These are phyloP conservation scores for Astrocystis sublimbata DNA, from an alignment of 495 filamentous ascomycete species.

Conservation along the genomic window DNA sequence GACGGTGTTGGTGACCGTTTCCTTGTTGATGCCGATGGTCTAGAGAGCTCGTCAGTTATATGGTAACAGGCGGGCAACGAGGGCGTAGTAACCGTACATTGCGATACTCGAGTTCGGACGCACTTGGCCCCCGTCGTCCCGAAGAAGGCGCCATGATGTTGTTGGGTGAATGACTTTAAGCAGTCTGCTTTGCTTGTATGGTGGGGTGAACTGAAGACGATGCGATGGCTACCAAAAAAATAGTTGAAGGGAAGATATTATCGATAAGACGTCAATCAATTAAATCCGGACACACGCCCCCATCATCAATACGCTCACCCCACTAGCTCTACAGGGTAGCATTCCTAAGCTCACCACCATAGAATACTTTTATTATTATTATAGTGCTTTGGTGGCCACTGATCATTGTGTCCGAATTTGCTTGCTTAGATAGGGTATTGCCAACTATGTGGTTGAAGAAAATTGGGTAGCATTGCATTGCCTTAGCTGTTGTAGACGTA, in stretches of 20 bases:
- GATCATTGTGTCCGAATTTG: too few relatives aligned
- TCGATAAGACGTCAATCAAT: conserved; percentile 17
- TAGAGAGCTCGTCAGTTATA: conserved; percentile 38
- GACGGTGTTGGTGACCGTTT: conserved; percentile 84
- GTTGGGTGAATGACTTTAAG: conserved; percentile 13
- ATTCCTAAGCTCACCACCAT: too few relatives aligned
- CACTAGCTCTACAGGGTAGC: conserved; percentile 13
- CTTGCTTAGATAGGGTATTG: too few relatives aligned
- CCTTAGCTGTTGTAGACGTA: too few relatives aligned
- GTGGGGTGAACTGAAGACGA: conserved; percentile 21
- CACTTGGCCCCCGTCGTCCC: conserved; percentile 35
- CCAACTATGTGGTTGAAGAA: too few relatives aligned
- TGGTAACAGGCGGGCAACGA: background rate
- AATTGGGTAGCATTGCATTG: too few relatives aligned
- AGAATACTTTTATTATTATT: too few relatives aligned
- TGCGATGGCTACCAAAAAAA: conserved; percentile 18
- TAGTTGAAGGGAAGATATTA: conserved; percentile 14
- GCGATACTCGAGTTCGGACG: conserved; percentile 42
- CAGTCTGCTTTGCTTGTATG: background rate
- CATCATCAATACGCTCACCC: conserved; percentile 17
- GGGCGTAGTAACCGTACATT: conserved; percentile 32
- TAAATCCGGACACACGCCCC: background rate
- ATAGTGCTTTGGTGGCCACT: too few relatives aligned
- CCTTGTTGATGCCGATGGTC: conserved; percentile 82
- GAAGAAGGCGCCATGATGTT: conserved; percentile 44